Base-by-base conservation (phyloP, 352 stramenopile species). In the Thalassiosira hispida region DNA sequence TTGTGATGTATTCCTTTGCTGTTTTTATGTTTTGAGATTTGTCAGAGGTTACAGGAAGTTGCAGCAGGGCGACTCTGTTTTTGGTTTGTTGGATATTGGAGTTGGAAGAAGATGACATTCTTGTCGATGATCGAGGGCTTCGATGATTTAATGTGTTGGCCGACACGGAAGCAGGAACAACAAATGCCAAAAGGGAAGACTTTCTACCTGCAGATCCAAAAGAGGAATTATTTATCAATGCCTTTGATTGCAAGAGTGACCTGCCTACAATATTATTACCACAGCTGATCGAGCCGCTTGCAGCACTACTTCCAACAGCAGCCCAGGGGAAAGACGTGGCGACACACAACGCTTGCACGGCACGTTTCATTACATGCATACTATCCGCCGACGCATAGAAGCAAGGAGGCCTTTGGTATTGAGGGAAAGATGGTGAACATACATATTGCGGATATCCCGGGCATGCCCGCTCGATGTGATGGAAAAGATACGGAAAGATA, bases 1-100 rank as follows among this genome's bases (percentile, higher is more conserved):
- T 49, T 27, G 56, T 7, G 35, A 96, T 56, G 56, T 89, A 94
- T 12, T 73, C 73, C 18, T 63, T 66, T 2, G 88, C 89, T 4
- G 82, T 88, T 59, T 80, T 18, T 23, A 95, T 83, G 73, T 96
- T 97, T 27, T 62, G 55, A 12, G 73, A 56, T 67, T 96, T 96
- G 74, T 95, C 80, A 14, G 94, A 85, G 31, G 92, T 95, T 38
- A 98, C 96, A 12, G 91, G 86, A 81, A 99, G 97, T 88, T 99
- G 97, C 76, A 97, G 98, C 47, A 99, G 89, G 16, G 96, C 97
- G 61, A 99, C 83, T 14, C 87, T 71, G 60, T 73, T 80, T 22
- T 68, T 68, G 5, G 66, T 49, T 52, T 76, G 47, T 27, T 49
- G 27, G 5, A 29, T 42, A 18, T 57, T 44, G 61, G n/a, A n/a